These are phyloP conservation scores for Ophiosphaerella narmari DNA, from an alignment of 2,329 filamentous ascomycete genomes.

Conservation along the genomic window DNA sequence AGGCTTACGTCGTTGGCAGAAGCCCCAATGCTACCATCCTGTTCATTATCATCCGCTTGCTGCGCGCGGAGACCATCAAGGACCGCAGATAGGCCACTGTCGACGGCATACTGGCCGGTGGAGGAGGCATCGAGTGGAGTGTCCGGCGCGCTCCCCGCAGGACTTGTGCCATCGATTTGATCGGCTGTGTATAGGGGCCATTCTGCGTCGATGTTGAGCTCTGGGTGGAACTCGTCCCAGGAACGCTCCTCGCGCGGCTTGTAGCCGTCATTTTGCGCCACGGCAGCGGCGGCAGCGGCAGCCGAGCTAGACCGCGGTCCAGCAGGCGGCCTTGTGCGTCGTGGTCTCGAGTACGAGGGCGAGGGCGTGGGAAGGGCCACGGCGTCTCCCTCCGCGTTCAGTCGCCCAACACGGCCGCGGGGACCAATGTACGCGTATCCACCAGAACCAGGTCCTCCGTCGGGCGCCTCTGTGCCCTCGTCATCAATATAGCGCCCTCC, in stretches of 20 bases:
- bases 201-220: conserved; percentile 83
- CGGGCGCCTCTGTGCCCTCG: conserved; percentile 65
- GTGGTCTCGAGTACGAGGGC: conserved; percentile 48
- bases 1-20: conserved; percentile 22
- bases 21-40: conserved; percentile 13
- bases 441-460: conserved; percentile 54
- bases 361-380: conserved; percentile 52
- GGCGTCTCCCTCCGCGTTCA: conserved; percentile 51
- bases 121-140: conserved; percentile 44
- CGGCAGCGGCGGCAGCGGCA: conserved; percentile 84
- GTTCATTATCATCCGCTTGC: conserved; percentile 30
- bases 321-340: conserved; percentile 48
- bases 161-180: conserved; percentile 76
- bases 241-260: conserved; percentile 95
- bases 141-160: conserved; percentile 52
- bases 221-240: conserved; percentile 97
- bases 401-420: conserved; percentile 59
- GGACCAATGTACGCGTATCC: conserved; percentile 57
- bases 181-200: conserved; percentile 81
- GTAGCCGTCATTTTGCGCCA: conserved; percentile 92
- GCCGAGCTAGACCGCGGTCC: conserved; percentile 79
- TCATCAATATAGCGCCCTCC: conserved; percentile 83
- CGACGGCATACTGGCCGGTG: conserved; percentile 38
- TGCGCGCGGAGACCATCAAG: conserved; percentile 43
- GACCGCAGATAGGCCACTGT: conserved; percentile 40